Percentiles rank a stretch among this genome's conserved stretches.
These are phyloP conservation scores for Phytophthora hibernalis DNA, from an alignment of 352 stramenopile genomes.

Conservation along the genomic window DNA sequence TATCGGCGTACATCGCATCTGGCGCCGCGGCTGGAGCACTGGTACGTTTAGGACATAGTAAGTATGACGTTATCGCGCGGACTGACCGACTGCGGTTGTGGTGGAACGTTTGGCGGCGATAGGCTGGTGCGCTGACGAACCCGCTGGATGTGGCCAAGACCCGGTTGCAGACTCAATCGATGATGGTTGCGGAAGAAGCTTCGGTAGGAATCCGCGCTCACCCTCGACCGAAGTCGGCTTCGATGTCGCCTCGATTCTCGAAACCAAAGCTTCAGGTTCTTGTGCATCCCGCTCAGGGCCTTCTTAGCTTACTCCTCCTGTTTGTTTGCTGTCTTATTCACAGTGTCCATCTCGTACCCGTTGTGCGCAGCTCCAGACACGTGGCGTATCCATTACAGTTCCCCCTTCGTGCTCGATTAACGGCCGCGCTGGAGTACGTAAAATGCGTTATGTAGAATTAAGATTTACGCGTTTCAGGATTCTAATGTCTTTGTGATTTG, in stretches of 20 bases:
- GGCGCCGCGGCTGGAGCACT: conserved; percentile 94
- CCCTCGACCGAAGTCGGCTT: conserved; percentile 39
- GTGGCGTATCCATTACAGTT: conserved; percentile 68
- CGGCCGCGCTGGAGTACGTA: conserved; percentile 47
- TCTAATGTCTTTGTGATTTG: conserved; percentile 1
- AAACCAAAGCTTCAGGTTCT: conserved; percentile 67
- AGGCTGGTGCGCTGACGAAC: conserved; percentile 93
- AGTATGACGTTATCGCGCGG: background rate
- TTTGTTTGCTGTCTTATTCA: conserved; percentile 54
- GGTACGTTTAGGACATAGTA: conserved; percentile 44
- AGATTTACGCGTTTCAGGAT: background rate
- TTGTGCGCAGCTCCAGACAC: conserved; percentile 77
- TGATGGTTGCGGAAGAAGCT: conserved; percentile 65
- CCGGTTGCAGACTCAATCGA: conserved; percentile 94
- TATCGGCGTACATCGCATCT: conserved; percentile 92
- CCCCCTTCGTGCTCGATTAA: conserved; percentile 66
- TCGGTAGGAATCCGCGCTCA: conserved; percentile 55
- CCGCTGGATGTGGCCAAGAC: conserved; percentile 99
- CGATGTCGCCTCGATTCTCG: conserved; percentile 44
- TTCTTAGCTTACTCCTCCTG: conserved; percentile 41
- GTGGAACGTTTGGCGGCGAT: background rate
- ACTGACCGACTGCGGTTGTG: background rate
- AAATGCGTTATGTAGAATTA: background rate
- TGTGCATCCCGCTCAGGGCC: conserved; percentile 35
- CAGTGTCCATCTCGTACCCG: conserved; percentile 77